phyloP scores from a whole-genome alignment of 2,329 filamentous ascomycete species.

The Trichophyton benhamiae region DNA sequence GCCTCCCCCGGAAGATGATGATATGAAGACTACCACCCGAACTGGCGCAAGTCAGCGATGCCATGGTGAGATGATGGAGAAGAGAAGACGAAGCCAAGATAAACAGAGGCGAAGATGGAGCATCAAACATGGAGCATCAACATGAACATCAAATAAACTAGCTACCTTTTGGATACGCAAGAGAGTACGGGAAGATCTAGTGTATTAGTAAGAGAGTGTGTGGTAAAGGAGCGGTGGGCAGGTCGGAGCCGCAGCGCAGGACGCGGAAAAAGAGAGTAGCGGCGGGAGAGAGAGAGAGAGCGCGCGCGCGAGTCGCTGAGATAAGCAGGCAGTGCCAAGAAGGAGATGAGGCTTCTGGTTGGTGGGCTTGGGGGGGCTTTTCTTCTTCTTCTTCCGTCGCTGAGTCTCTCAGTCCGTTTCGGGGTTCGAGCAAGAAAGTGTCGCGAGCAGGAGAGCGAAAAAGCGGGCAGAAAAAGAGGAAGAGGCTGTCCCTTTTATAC shows the following conservation, averaged over 20 bases:
- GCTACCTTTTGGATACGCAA: neutral
- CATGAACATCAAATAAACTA: neutral
- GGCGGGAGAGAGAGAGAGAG: too few relatives aligned
- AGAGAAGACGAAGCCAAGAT: neutral
- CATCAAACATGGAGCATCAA: neutral
- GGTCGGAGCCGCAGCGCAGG: too few relatives aligned
- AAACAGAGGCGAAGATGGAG: neutral
- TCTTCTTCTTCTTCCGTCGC: neutral
- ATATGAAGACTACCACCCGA: neutral
- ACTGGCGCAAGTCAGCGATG: neutral
- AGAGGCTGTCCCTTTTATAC: conserved; percentile 15
- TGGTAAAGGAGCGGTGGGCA: neutral
- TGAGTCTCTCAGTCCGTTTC: neutral
- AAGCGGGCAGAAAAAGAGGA: conserved; percentile 12
- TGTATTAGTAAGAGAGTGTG: neutral
- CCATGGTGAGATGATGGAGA: neutral
- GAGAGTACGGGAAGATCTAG: neutral
- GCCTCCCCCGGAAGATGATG: conserved; percentile 56
- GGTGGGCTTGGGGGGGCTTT: conserved; percentile 1
- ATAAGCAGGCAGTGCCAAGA: too few relatives aligned
- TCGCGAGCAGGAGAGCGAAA: neutral
- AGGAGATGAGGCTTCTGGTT: neutral
- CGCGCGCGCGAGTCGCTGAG: too few relatives aligned
- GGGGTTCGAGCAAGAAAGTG: neutral
- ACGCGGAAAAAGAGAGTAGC: too few relatives aligned